Evolutionary conservation across 2,329 filamentous ascomycete genomes (phyloP), one percentile per base, ranked within the genome.

Genomic region (Clarireedia monteithiana): DNA sequence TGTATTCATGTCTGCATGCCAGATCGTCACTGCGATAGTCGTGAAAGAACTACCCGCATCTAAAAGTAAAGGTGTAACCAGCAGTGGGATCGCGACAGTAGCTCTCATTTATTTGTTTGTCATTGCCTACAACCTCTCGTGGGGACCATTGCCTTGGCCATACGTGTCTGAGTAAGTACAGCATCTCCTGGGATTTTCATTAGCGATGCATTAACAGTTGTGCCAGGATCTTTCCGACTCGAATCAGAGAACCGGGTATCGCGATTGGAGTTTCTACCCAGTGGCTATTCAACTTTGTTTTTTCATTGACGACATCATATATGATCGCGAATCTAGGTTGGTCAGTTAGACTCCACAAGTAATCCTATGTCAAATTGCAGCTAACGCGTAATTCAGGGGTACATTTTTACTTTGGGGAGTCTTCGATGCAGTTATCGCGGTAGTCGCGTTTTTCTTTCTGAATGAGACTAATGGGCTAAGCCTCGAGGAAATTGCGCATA

Each of bases 381-480:
- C 46, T 50, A 14, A 48, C 17, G 38, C 38, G 1, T 17, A 14
- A 40, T 34, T 4, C 10, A 50, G 48, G 71, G 71, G 17, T 6
- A 73, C 73, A 0, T 77, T 77, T 59, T 61, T 76, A 5, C 65
- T 77, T 49, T 77, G 74, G 71, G 74, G 72, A 24, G 54, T 72
- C 4, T 72, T 75, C 9, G 73, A 77, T 59, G 62, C 72, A 17
- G 64, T 73, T 40, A 76, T 77, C 39, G 69, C 69, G 0, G 38
- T 67, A 2, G 20, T 77, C 61, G 71, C 77, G 27, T 80, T 70
- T 62, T 77, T 77, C 59, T 77, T 80, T 65, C 73, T 87, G 60
- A 82, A 83, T 60, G 84, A 86, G 71, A 87, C 84, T 52, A 85
- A 85, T 71, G 83, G 83, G 39, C 73, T 86, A n/a, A 80, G 79